Percentiles rank a stretch among this genome's conserved stretches.
phyloP scores from a whole-genome alignment of 2,329 filamentous ascomycete species.

The Endothia cerciana region DNA sequence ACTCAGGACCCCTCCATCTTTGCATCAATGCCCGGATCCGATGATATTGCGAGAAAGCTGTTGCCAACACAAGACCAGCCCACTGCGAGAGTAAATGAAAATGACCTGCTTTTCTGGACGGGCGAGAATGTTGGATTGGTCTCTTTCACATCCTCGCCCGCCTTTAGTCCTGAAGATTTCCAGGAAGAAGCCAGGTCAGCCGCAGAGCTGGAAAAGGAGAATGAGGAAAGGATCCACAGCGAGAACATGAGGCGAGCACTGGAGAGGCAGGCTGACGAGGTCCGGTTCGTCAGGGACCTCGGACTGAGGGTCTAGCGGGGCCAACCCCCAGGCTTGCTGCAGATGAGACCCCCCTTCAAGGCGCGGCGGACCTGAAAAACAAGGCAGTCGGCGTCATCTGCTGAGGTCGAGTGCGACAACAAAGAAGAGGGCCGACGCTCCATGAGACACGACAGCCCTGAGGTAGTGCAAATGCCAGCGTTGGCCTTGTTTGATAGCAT shows the following conservation, averaged over 20 bases:
- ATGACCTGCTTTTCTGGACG: constrained; percentile 85
- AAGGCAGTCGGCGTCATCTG: background rate
- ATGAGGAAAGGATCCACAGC: constrained; percentile 64
- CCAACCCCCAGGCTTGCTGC: background rate
- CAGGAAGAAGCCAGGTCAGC: constrained; percentile 49
- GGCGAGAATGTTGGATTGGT: constrained; percentile 81
- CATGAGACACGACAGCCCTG: constrained; percentile 13
- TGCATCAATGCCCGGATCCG: constrained; percentile 55
- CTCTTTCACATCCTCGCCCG: constrained; percentile 58
- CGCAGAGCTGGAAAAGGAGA: constrained; percentile 54
- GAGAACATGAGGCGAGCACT: constrained; percentile 75
- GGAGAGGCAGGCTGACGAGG: constrained; percentile 77
- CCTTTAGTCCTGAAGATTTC: constrained; percentile 56
- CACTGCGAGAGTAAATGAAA: constrained; percentile 48
- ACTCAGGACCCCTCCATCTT: constrained; percentile 54
- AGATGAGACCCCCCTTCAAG: background rate
- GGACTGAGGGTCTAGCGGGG: constrained; percentile 46
- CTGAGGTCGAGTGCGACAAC: background rate
- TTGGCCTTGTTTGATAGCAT: constrained; percentile 11
- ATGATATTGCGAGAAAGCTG: constrained; percentile 81
- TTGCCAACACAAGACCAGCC: constrained; percentile 56
- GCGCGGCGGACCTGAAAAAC: background rate
- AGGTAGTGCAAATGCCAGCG: constrained; percentile 6
- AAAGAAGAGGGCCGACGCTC: background rate
- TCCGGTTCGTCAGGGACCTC: constrained; percentile 72